These are phyloP conservation scores for Cyclotella kingstonii DNA, from an alignment of 108 stramenopile genomes.

Conservation along the genomic window DNA sequence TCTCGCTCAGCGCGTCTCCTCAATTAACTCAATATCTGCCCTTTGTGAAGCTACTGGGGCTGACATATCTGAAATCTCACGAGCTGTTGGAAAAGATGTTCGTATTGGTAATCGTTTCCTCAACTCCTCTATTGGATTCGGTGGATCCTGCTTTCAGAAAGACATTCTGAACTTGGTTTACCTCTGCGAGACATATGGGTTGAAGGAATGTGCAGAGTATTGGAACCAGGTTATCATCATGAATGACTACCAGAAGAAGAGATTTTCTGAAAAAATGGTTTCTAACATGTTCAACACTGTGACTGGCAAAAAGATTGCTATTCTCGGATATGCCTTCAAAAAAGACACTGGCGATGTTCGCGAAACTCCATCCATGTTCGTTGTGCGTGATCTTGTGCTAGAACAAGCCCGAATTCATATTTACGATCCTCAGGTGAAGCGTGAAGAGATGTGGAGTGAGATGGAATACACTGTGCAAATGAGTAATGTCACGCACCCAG, in stretches of 20 bases:
- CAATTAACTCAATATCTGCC: conserved; percentile 99
- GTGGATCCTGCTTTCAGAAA: conserved; percentile 99
- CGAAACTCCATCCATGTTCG: conserved; percentile 97
- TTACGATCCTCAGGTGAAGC: conserved; percentile 97
- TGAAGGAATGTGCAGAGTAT: conserved; percentile 97
- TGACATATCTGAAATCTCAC: conserved; percentile 93
- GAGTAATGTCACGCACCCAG: conserved; percentile 79
- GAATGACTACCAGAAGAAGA: conserved; percentile 99
- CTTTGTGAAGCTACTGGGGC: conserved; percentile 99
- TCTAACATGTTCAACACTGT: conserved; percentile 98
- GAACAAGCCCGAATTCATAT: conserved; percentile 93
- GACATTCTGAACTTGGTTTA: conserved; percentile 99
- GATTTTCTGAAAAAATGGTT: conserved; percentile 97
- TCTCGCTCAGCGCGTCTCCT: conserved; percentile 97
- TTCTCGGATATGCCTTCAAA: conserved; percentile 99
- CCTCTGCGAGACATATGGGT: conserved; percentile 96
- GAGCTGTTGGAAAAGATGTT: conserved; percentile 96
- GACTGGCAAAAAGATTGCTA: conserved; percentile 97
- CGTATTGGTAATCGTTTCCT: conserved; percentile 98
- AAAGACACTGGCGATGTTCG: conserved; percentile 99
- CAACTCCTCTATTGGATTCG: conserved; percentile 97
- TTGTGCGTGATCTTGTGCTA: conserved; percentile 90
- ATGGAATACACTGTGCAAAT: conserved; percentile 96
- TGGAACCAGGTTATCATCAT: conserved; percentile 98
- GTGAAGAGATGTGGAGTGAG: conserved; percentile 97